phyloP scores from a whole-genome alignment of 352 stramenopile species.

The Globisporangium cederbergense region DNA sequence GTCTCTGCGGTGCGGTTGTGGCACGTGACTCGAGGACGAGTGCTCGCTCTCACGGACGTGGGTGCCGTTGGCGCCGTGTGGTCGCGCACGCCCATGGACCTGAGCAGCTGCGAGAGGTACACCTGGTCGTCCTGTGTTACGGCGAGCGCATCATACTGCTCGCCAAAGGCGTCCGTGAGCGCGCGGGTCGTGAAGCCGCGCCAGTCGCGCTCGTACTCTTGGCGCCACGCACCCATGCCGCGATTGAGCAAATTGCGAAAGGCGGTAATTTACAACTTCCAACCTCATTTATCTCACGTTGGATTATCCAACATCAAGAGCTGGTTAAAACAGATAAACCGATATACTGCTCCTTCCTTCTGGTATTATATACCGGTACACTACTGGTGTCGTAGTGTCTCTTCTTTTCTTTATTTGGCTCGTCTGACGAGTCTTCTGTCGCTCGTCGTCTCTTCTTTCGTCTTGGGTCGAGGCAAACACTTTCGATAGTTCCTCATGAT shows the following conservation, averaged over 20 bases:
- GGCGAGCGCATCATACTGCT: constrained; percentile 12
- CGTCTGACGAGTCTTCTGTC: too few species aligned
- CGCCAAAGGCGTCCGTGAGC: constrained; percentile 37
- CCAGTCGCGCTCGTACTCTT: constrained; percentile 69
- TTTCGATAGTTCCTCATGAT: too few species aligned
- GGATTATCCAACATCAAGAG: too few species aligned
- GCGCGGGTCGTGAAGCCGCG: constrained; percentile 31
- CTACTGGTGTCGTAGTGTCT: too few species aligned
- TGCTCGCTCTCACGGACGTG: not conserved
- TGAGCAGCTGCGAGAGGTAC: constrained; percentile 39
- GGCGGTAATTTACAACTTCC: too few species aligned
- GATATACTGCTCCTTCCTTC: too few species aligned
- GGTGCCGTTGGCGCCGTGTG: constrained; percentile 4
- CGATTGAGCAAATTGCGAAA: not conserved
- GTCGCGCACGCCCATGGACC: constrained; percentile 17
- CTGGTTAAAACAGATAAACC: too few species aligned
- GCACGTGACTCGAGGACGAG: not conserved
- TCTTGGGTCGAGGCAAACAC: too few species aligned
- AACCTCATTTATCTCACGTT: too few species aligned
- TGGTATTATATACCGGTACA: too few species aligned
- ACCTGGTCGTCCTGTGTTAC: constrained; percentile 34
- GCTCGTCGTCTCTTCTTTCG: too few species aligned
- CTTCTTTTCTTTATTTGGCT: too few species aligned
- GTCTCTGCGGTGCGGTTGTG: not conserved
- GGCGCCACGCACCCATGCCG: constrained; percentile 42